Conservation (phyloP, 306 rosid genomes). For the Lathyrus aphaca region DNA sequence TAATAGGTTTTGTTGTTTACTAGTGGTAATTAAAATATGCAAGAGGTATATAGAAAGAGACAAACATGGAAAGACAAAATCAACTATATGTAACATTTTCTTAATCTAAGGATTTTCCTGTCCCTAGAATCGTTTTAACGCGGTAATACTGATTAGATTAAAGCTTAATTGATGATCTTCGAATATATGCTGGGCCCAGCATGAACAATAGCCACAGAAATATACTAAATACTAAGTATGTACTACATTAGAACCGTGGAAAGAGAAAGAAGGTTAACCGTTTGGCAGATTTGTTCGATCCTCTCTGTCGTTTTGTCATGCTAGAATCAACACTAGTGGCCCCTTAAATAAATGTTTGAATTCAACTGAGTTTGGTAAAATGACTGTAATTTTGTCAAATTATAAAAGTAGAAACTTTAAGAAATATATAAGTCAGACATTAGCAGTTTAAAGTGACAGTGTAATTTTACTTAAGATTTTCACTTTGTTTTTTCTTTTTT, state of each 20-base stretch:
- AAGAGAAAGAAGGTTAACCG: conserved; percentile 3
- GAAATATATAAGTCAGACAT: no score
- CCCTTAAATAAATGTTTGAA: no score
- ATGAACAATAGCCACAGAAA: neutral
- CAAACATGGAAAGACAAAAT: conserved; percentile 43
- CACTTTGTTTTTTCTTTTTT: no score
- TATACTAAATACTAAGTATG: no score
- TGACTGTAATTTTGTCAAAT: no score
- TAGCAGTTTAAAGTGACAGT: no score
- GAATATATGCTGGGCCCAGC: conserved; percentile 49
- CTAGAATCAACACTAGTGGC: neutral
- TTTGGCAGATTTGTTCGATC: neutral
- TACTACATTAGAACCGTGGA: neutral
- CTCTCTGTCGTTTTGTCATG: neutral
- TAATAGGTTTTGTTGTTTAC: conserved; percentile 23
- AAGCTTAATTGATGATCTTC: conserved; percentile 26
- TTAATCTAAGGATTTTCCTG: conserved; percentile 51
- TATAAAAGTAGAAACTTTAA: no score
- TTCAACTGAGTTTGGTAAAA: no score
- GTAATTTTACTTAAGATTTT: no score
- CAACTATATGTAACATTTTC: conserved; percentile 46
- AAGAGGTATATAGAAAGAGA: conserved; percentile 32
- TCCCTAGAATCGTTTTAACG: conserved; percentile 47
- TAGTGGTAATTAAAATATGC: conserved; percentile 23
- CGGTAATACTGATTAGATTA: conserved; percentile 40